These are phyloP conservation scores for Nakazawaea ishiwadae DNA, from an alignment of 805 yeast genomes.

Conservation along the genomic window DNA sequence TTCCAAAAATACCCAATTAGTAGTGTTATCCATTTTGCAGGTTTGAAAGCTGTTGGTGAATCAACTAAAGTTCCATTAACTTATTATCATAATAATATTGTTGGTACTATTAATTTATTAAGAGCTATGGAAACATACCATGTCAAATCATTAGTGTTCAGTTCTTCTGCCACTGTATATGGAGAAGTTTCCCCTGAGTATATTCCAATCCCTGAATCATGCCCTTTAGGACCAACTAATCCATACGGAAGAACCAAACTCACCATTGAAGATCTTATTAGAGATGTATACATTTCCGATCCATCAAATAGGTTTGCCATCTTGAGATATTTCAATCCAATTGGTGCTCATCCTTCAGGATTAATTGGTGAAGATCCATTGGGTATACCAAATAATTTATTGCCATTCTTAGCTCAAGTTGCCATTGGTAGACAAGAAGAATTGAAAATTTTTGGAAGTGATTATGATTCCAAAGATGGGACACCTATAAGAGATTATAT, in stretches of 20 bases:
- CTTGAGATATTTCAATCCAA: constrained; percentile 77
- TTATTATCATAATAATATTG: constrained; percentile 65
- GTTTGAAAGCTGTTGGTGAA: constrained; percentile 81
- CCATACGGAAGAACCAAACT: constrained; percentile 77
- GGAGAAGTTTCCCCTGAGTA: constrained; percentile 73
- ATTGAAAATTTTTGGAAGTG: constrained; percentile 65
- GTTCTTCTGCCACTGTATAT: constrained; percentile 79
- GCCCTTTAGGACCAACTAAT: constrained; percentile 70
- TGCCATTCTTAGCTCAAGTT: constrained; percentile 75
- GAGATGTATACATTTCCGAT: constrained; percentile 41
- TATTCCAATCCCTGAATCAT: constrained; percentile 76
- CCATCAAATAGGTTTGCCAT: constrained; percentile 51
- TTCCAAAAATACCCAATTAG: constrained; percentile 44
- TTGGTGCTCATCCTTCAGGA: constrained; percentile 84
- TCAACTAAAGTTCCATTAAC: constrained; percentile 61
- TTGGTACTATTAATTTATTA: constrained; percentile 58
- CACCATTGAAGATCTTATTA: constrained; percentile 56
- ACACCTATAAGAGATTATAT: constrained; percentile 81
- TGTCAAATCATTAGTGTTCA: constrained; percentile 60
- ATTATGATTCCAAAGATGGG: constrained; percentile 69
- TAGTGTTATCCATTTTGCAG: constrained; percentile 76
- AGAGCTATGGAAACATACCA: constrained; percentile 41
- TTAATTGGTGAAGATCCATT: constrained; percentile 76
- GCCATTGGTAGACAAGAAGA: constrained; percentile 68
- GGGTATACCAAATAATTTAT: constrained; percentile 71